phyloP scores from a whole-genome alignment of 371 early-diverging fungal genomes.

The Mucor irregularis region DNA sequence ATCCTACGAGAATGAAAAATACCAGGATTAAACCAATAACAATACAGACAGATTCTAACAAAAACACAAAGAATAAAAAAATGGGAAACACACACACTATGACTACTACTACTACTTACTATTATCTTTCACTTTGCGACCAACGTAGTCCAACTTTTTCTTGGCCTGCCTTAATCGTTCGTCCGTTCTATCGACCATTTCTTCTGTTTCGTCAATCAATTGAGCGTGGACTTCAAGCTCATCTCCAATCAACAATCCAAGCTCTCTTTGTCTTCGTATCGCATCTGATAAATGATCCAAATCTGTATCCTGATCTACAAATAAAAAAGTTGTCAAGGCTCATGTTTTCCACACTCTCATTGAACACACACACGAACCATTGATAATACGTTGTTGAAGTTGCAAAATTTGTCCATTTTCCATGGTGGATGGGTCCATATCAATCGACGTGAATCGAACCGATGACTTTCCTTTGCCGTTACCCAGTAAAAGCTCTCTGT shows the following conservation, averaged over 20 bases:
- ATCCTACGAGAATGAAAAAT: constrained; percentile 42
- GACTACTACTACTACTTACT: constrained; percentile 30
- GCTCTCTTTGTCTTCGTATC: constrained; percentile 72
- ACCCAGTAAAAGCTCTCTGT: constrained; percentile 37
- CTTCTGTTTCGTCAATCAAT: constrained; percentile 75
- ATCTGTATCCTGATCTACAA: constrained; percentile 69
- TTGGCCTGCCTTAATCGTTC: constrained; percentile 57
- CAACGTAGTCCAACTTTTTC: constrained; percentile 45
- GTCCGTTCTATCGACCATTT: constrained; percentile 64
- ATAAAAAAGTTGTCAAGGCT: constrained; percentile 25
- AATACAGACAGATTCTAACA: constrained; percentile 47
- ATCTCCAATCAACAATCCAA: constrained; percentile 75
- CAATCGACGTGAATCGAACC: constrained; percentile 46
- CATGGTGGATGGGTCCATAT: constrained; percentile 46
- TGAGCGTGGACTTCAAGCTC: constrained; percentile 77
- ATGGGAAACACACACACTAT: too few species aligned
- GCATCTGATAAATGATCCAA: constrained; percentile 68
- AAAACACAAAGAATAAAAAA: background rate
- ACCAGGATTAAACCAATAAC: constrained; percentile 45
- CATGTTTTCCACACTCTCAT: too few species aligned
- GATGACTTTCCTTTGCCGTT: constrained; percentile 28
- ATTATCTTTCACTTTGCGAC: constrained; percentile 48
- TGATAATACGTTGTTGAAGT: constrained; percentile 75
- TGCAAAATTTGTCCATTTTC: constrained; percentile 68
- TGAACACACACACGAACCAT: constrained; percentile 51